phyloP scores from a whole-genome alignment of 148 eudicot species.

The Silene conica region DNA sequence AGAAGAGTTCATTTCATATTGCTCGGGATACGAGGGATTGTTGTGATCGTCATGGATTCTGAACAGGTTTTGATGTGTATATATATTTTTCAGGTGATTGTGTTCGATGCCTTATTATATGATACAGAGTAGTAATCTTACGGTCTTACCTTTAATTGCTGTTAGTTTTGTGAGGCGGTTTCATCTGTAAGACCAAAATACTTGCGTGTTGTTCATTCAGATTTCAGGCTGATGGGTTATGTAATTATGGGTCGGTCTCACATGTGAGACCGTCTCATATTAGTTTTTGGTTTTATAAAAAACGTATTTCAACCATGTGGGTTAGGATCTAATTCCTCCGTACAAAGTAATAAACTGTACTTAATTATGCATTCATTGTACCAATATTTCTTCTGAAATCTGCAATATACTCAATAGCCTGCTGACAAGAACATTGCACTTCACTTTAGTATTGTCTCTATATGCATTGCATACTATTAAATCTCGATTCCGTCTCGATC shows the following conservation, averaged over 20 bases:
- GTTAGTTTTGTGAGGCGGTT: background rate
- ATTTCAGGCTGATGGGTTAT: background rate
- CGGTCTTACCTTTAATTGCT: background rate
- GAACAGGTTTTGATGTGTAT: constrained; percentile 4
- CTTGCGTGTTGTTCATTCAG: background rate
- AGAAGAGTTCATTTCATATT: background rate
- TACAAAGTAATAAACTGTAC: no score
- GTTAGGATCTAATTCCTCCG: no score
- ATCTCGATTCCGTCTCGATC: no score
- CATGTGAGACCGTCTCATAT: background rate
- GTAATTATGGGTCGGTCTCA: no score
- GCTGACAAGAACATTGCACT: no score
- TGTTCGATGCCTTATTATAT: background rate
- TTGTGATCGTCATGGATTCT: background rate
- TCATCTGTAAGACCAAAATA: background rate
- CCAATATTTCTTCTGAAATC: no score
- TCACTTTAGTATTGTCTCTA: no score
- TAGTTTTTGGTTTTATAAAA: background rate
- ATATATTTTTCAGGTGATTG: constrained; percentile 6
- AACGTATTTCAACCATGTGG: no score
- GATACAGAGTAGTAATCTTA: background rate
- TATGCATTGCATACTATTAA: no score
- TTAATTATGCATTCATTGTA: no score
- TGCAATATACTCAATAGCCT: no score
- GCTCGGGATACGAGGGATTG: background rate